Conservation (phyloP, 805 yeast species). For the Cyberlindnera petersonii region DNA sequence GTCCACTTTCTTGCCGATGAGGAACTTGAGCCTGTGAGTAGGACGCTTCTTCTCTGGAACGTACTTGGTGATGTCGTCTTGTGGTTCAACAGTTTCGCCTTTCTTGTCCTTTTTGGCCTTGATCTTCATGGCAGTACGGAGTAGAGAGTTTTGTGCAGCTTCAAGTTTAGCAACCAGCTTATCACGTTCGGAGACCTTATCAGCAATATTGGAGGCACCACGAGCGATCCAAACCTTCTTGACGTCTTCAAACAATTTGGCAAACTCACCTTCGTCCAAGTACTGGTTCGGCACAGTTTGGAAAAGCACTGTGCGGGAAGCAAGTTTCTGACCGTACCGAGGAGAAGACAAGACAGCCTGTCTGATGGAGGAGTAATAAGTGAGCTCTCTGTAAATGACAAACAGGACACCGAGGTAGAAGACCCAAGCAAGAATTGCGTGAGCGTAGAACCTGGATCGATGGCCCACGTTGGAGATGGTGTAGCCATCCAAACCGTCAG, state of each 20-base stretch:
- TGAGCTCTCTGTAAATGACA: constrained; percentile 77
- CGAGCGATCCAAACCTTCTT: constrained; percentile 78
- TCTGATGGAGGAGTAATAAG: constrained; percentile 70
- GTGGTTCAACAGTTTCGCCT: constrained; percentile 41
- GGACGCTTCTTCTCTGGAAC: constrained; percentile 71
- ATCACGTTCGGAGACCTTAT: constrained; percentile 56
- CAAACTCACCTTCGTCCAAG: constrained; percentile 67
- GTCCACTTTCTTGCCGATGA: constrained; percentile 59
- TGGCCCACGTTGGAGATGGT: constrained; percentile 72
- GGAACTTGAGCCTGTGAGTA: constrained; percentile 39
- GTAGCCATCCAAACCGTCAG: constrained; percentile 67
- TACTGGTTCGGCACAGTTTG: constrained; percentile 78
- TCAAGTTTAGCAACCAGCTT: constrained; percentile 62
- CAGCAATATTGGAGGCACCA: constrained; percentile 48
- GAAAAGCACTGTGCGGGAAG: constrained; percentile 79
- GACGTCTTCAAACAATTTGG: constrained; percentile 77
- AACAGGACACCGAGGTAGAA: constrained; percentile 69
- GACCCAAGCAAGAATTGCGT: constrained; percentile 75
- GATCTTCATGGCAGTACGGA: constrained; percentile 61
- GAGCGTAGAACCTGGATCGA: constrained; percentile 72
- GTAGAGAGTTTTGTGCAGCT: constrained; percentile 52
- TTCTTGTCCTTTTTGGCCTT: constrained; percentile 65
- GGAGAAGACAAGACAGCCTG: constrained; percentile 80
- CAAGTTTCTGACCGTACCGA: constrained; percentile 63
- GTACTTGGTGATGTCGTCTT: constrained; percentile 48